phyloP scores from a whole-genome alignment of 768 basidiomycete genomes.

The Auriculariales sp. region DNA sequence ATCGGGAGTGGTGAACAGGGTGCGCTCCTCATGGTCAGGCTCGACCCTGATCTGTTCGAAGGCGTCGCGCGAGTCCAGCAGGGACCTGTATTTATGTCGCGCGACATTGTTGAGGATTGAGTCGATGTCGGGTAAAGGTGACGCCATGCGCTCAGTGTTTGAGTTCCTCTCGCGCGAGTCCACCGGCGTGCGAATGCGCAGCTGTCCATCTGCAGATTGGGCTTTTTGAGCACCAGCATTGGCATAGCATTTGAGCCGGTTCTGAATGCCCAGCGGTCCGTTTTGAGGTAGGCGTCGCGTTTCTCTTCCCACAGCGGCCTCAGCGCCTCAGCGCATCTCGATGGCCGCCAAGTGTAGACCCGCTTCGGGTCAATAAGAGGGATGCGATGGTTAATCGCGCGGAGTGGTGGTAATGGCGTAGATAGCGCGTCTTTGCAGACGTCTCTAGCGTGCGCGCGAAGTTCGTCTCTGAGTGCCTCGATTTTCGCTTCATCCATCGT shows the following conservation, averaged over 20 bases:
- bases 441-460: conserved; percentile 13
- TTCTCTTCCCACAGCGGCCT: conserved; percentile 15
- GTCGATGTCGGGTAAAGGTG: conserved; percentile 16
- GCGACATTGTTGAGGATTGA: conserved; percentile 12
- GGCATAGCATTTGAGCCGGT: conserved; percentile 16
- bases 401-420: conserved; percentile 16
- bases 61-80: conserved; percentile 17
- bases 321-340: conserved; percentile 21
- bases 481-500: neutral
- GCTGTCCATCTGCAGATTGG: conserved; percentile 7
- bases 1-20: conserved; percentile 21
- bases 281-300: conserved; percentile 16
- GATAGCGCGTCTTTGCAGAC: conserved; percentile 15
- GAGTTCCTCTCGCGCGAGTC: conserved; percentile 17
- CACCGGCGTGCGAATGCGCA: conserved; percentile 11
- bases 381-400: conserved; percentile 23
- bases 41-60: conserved; percentile 18
- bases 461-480: conserved; percentile 1
- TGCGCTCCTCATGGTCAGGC: conserved; percentile 7
- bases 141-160: conserved; percentile 16
- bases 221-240: conserved; percentile 20
- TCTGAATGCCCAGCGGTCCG: conserved; percentile 17
- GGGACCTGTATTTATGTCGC: conserved; percentile 8
- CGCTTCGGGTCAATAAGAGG: conserved; percentile 18
- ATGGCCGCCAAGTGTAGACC: conserved; percentile 18